phyloP scores from a whole-genome alignment of 2,329 filamentous ascomycete species.

The Fusarium sambucinum region DNA sequence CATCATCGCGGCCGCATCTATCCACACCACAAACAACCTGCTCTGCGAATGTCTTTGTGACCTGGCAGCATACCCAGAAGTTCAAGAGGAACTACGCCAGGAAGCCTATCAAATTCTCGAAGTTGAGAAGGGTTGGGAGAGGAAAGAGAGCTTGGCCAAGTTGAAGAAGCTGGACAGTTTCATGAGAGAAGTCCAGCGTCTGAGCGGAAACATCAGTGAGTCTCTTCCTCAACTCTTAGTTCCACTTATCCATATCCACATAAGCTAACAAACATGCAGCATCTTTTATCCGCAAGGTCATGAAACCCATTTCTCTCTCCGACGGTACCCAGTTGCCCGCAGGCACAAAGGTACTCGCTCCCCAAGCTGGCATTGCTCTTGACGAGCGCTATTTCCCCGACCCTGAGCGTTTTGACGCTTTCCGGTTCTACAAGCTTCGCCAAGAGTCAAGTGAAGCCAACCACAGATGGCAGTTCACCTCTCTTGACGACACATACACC shows the following conservation, averaged over 20 bases:
- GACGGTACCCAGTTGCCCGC: constrained; percentile 59
- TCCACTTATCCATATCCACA: neutral
- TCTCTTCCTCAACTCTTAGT: neutral
- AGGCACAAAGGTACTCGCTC: constrained; percentile 58
- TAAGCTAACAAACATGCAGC: constrained; percentile 49
- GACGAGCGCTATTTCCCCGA: constrained; percentile 57
- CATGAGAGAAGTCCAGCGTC: constrained; percentile 59
- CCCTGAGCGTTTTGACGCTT: constrained; percentile 60
- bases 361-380: constrained; percentile 57
- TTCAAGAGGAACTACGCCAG: constrained; percentile 61
- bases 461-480: constrained; percentile 59
- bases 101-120: constrained; percentile 60
- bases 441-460: constrained; percentile 54
- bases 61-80: constrained; percentile 60
- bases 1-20: constrained; percentile 59
- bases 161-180: constrained; percentile 63
- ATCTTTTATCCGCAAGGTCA: constrained; percentile 60
- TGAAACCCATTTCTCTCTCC: constrained; percentile 59
- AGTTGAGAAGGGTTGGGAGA: constrained; percentile 57
- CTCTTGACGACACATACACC: constrained; percentile 57
- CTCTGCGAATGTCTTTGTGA: constrained; percentile 65
- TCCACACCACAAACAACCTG: constrained; percentile 60
- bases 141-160: constrained; percentile 58
- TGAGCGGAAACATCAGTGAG: constrained; percentile 59
- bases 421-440: constrained; percentile 63